Evolutionary conservation across 2,329 filamentous ascomycete genomes (phyloP), one percentile per base, ranked within the genome.

Genomic region (Alternaria arborescens): DNA sequence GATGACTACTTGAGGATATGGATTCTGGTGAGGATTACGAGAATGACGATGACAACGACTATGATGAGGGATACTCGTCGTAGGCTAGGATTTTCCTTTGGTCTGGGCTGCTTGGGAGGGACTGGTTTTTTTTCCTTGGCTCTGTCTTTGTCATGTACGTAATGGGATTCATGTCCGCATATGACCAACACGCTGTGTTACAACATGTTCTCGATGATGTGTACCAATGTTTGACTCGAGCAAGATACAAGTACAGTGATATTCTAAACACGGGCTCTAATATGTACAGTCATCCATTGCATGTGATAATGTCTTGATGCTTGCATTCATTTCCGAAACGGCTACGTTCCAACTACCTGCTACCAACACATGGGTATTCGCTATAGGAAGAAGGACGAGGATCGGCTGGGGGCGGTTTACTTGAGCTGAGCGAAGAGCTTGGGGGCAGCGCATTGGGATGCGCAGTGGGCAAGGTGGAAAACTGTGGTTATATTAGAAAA

Each of bases 401-500:
- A 62, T 53, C 53, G 41, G 52, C 48, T 55, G 60, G 61, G 34
- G 24, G 42, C 7, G 61, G 44, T 74, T 87, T 97, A 98, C 88
- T 94, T 96, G 80, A 98, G 91, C 82, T 89, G 85, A 69, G 89
- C 87, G 88, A 93, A 99, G 76, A 99, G 91, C 89, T 97, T 97
- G 77, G 94, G 94, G 56, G 95, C 95, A 66, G 95, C 94, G 81
- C 95, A 99, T 79, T 90, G 85, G 76, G 88, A 92, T 67, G 94
- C 93, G 85, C 95, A 99, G 87, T 98, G 95, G 75, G 92, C 90
- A 75, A 99, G 92, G 84, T 99, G 94, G 91, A 99, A 99, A 87
- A 97, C 94, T 97, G 73, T 5, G 18, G 12, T 2, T 4, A 8
- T n/a, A 55, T 70, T 52, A 72, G 67, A 43, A n/a, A n/a, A n/a